These are phyloP conservation scores for Rhodomyrtus tomentosa DNA, from an alignment of 345 rosid species.

Conservation along the genomic window DNA sequence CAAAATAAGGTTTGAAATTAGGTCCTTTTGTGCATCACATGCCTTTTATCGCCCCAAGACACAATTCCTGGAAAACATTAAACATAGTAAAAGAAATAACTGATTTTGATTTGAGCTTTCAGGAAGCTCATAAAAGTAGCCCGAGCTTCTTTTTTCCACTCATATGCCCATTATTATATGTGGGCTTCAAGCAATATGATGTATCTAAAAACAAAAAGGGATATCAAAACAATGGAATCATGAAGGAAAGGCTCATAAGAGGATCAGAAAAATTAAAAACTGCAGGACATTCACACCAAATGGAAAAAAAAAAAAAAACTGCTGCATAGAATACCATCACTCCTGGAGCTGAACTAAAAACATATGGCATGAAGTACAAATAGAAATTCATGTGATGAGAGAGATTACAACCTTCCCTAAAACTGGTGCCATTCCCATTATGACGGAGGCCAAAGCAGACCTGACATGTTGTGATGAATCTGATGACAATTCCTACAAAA, in stretches of 20 bases:
- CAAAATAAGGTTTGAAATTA: neutral
- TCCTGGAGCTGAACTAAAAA: neutral
- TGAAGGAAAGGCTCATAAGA: neutral
- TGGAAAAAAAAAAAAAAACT: neutral
- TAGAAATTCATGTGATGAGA: neutral
- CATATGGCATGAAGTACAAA: neutral
- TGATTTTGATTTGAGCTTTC: neutral
- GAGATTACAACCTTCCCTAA: constrained; percentile 33
- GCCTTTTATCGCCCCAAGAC: neutral
- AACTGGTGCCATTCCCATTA: constrained; percentile 98
- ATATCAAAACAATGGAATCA: neutral
- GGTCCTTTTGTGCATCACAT: neutral
- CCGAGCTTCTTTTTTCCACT: neutral
- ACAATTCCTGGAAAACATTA: neutral
- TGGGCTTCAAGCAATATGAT: neutral
- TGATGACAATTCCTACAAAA: constrained; percentile 66
- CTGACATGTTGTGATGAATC: constrained; percentile 99
- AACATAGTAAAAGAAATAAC: neutral
- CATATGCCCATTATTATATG: neutral
- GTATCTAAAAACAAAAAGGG: neutral
- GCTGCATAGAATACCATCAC: neutral
- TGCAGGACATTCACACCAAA: neutral
- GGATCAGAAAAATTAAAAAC: neutral
- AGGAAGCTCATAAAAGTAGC: neutral
- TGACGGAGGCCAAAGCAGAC: constrained; percentile 94